Evolutionary conservation across 768 basidiomycete species (phyloP).

Genomic region (Ramaria rubella): DNA sequence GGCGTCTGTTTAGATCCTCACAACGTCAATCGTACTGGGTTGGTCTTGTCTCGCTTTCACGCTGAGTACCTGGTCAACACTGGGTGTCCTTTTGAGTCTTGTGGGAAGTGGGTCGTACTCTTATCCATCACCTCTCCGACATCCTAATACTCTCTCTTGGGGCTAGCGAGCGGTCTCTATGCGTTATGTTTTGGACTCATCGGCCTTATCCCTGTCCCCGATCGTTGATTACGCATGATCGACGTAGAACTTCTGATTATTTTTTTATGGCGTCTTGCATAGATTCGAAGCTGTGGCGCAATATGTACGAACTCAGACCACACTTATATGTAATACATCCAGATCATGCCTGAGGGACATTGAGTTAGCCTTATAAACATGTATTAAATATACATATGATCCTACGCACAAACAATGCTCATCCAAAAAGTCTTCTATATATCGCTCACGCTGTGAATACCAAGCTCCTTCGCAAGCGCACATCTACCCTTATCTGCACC

Average conservation of each 20-base stretch:
- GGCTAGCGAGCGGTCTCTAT: conserved; percentile 47
- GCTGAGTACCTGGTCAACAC: conserved; percentile 57
- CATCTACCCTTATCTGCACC: conserved; percentile 73
- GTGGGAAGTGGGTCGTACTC: conserved; percentile 47
- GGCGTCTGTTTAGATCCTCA: conserved; percentile 44
- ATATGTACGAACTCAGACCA: too few species aligned
- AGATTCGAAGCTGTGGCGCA: too few species aligned
- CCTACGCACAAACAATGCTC: too few species aligned
- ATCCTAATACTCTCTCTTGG: neutral
- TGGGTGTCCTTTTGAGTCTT: conserved; percentile 59
- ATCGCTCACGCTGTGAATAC: conserved; percentile 59
- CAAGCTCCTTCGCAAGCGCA: conserved; percentile 64
- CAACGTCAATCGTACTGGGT: conserved; percentile 60
- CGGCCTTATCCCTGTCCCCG: conserved; percentile 61
- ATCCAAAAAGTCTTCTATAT: conserved; percentile 34
- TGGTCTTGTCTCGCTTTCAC: conserved; percentile 58
- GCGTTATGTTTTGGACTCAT: conserved; percentile 67
- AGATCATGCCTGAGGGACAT: too few species aligned
- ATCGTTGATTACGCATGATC: neutral
- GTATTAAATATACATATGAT: too few species aligned
- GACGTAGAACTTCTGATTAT: neutral
- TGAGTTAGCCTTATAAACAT: too few species aligned
- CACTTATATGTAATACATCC: too few species aligned
- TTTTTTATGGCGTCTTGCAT: neutral
- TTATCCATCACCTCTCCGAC: neutral